phyloP scores from a whole-genome alignment of 768 basidiomycete species.

The Pisolithus orientalis region DNA sequence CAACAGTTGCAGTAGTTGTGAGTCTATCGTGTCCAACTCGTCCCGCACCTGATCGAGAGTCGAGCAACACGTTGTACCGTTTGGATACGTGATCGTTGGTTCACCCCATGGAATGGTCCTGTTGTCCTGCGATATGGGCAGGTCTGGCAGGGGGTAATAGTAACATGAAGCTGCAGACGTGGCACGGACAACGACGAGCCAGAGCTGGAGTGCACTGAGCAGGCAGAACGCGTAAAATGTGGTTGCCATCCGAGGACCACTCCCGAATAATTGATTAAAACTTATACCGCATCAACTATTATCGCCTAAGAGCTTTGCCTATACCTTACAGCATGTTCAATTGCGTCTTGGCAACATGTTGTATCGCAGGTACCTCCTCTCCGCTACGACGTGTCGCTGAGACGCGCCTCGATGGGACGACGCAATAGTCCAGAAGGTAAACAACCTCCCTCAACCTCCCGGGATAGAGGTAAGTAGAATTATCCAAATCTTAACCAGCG shows the following conservation, averaged over 20 bases:
- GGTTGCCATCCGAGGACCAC: background rate
- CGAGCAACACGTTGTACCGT: constrained; percentile 21
- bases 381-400: too few relatives aligned
- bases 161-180: constrained; percentile 13
- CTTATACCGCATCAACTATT: too few relatives aligned
- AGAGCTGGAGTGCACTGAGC: background rate
- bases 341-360: too few relatives aligned
- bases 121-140: constrained; percentile 11
- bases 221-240: background rate
- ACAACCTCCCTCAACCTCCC: too few relatives aligned
- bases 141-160: constrained; percentile 6
- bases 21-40: constrained; percentile 14
- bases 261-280: too few relatives aligned
- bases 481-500: too few relatives aligned
- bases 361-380: too few relatives aligned
- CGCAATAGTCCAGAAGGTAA: too few relatives aligned
- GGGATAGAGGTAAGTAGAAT: too few relatives aligned
- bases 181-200: background rate
- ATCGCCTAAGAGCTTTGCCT: too few relatives aligned
- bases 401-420: too few relatives aligned
- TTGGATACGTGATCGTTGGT: constrained; percentile 11
- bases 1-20: constrained; percentile 13
- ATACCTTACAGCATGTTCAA: too few relatives aligned
- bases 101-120: constrained; percentile 19
- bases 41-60: constrained; percentile 15